Base-by-base conservation (phyloP, 352 stramenopile genomes). In the Phytopythium boreale region DNA sequence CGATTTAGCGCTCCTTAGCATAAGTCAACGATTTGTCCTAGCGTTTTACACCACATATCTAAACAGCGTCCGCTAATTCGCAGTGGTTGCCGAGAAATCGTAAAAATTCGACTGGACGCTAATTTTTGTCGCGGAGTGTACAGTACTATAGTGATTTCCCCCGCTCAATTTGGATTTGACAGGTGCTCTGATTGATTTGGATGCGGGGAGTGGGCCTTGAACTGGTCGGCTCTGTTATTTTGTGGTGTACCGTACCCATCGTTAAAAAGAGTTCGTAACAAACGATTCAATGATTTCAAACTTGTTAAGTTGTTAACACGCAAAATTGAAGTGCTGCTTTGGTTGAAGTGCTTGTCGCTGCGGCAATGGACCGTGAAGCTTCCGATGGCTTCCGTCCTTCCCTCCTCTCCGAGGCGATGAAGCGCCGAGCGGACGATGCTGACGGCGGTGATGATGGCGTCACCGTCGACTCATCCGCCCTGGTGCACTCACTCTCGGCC, bases 371-470 rank as follows among this genome's bases (percentile, higher is more conserved):
- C 47, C 46, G 11, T n/a, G 41, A 53, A 53, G 47, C 47, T 53
- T 53, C 47, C 47, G 24, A 53, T 53, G 47, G 47, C 47, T 53
- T 53, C 47, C 14, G 24, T 53, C 47, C 47, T 53, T 34, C 24
- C 15, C 47, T 34, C 17, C 47, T 53, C 24, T 36, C 47, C 24
- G 22, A 36, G n/a, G 22, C 22, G 14, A n/a, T 19, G 24, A 19
- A 34, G 47, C 47, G 47, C 24, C 11, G 2, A 53, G 47, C 22
- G 24, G 47, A 19, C 4, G 24, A 4, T 14, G 22, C 5, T n/a
- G 44, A 27, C 8, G 39, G 1, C 6, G 44, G 22, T 11, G n/a
- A 17, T 12, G n/a, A 53, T 34, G 24, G 24, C 47, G 6, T 17
- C 47, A 4, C 12, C 24, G 22, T 10, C 22, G 24, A 8, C 47